A percentile compares a stretch with the other conserved stretches of the same genome.
Conservation (phyloP, 768 basidiomycete genomes). For the Trametes sanguinea region DNA sequence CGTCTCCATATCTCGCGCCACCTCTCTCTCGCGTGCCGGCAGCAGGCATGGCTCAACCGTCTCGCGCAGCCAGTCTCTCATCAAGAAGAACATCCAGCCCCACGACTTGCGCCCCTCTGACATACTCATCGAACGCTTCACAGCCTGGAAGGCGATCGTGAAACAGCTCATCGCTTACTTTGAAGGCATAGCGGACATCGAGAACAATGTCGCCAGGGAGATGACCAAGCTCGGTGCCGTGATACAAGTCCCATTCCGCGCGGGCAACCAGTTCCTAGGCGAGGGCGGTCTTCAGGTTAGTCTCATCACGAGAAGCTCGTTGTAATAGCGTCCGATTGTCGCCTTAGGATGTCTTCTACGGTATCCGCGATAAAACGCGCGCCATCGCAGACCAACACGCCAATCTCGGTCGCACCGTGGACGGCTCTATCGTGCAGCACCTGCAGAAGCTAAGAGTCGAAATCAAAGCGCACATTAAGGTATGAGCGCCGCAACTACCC, state of each 20-base stretch:
- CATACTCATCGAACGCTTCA: conserved; percentile 93
- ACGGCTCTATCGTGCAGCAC: conserved; percentile 96
- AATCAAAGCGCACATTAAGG: conserved; percentile 98
- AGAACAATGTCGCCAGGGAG: conserved; percentile 92
- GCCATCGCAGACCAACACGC: conserved; percentile 94
- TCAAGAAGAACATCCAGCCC: conserved; percentile 91
- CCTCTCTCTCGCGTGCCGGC: conserved; percentile 66
- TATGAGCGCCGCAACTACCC: conserved; percentile 31
- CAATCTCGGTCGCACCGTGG: conserved; percentile 93
- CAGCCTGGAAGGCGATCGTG: conserved; percentile 94
- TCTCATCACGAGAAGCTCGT: not conserved
- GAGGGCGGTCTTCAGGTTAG: conserved; percentile 88
- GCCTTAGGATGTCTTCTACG: conserved; percentile 84
- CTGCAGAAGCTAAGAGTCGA: conserved; percentile 92
- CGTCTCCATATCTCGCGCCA: conserved; percentile 64
- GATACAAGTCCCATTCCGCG: conserved; percentile 94
- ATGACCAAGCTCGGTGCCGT: conserved; percentile 91
- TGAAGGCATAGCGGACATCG: conserved; percentile 83
- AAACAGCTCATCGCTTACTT: conserved; percentile 95
- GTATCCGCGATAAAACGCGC: conserved; percentile 90
- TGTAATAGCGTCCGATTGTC: not conserved
- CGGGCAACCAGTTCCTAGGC: conserved; percentile 98
- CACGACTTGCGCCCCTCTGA: conserved; percentile 92
- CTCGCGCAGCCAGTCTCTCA: conserved; percentile 81
- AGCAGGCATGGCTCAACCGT: conserved; percentile 64